Evolutionary conservation across 164 flowering plant species (phyloP), one percentile per base, ranked within the genome.

Genomic region (Tetracentron sinense): DNA sequence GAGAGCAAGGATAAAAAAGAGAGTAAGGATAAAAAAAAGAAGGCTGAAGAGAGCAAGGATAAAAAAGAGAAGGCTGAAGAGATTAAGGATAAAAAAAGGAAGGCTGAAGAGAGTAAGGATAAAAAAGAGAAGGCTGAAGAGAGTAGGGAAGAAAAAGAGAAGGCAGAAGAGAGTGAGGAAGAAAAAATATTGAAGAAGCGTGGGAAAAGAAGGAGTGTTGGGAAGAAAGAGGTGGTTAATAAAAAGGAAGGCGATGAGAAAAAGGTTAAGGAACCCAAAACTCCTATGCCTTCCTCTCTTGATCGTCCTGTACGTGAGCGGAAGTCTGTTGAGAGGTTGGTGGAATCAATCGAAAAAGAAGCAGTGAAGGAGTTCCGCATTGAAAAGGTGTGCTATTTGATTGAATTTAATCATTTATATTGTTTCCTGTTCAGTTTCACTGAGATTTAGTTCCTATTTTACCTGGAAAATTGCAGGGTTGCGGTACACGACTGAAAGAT

Each of bases 401-500:
- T 31, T 17, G 25, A 42, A n/a, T 26, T 47, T 56, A 56, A 6
- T 21, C 12, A 54, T 38, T 11, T 28, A 51, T 0, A 3, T 55
- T 47, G 2, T n/a, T 48, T 17, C 11, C 27, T 49, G 46, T n/a
- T 14, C 16, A n/a, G 47, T 48, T 27, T 38, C 12, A 21, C 56
- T 47, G 48, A 22, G 3, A 49, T 22, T 61, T 38, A 21, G 25
- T 10, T 65, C 22, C 10, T 64, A 21, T 14, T 52, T 65, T 63
- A 26, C 50, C 25, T 58, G 72, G 59, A 22, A 57, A 60, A 70
- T 70, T 80, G 69, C 87, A 92, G 97, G 97, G 98, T 20, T 83
- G 70, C 51, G 98, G 98, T 33, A 86, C 89, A 23, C 78, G 92
- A 22, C 72, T 92, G 31, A 89, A 89, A 75, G 96, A 89, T 77